Evolutionary conservation across 2,329 filamentous ascomycete genomes (phyloP).

Genomic region (Fusarium sp.): DNA sequence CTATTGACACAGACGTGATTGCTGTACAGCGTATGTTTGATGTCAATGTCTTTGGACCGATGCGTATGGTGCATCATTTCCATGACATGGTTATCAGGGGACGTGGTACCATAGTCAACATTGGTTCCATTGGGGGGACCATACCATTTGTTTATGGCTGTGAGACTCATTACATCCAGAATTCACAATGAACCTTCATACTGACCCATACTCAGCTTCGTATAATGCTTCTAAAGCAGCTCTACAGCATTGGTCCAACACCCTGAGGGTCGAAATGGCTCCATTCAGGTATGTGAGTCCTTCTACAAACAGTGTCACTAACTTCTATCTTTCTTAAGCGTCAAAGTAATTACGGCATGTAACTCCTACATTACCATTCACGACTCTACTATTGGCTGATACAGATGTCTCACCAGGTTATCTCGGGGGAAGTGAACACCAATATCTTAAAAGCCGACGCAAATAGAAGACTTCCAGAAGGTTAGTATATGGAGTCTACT

Average conservation of each 20-base stretch:
- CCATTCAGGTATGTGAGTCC: neutral
- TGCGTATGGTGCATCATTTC: neutral
- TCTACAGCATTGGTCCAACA: neutral
- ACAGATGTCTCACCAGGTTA: neutral
- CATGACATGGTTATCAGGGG: neutral
- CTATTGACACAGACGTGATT: neutral
- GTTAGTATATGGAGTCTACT: neutral
- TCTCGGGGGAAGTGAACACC: neutral
- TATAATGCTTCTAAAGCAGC: neutral
- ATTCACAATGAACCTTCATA: too few relatives aligned
- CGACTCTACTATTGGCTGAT: neutral
- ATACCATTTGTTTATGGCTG: neutral
- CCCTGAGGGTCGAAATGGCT: neutral
- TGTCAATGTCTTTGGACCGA: neutral
- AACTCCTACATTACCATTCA: accelerated
- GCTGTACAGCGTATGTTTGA: neutral
- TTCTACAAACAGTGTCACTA: too few relatives aligned
- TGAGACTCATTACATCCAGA: neutral
- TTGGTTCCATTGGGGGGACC: neutral
- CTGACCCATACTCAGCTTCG: neutral
- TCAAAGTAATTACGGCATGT: neutral
- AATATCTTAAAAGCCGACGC: neutral
- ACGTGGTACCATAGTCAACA: neutral
- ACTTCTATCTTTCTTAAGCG: neutral
- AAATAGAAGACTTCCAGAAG: neutral